Base-by-base conservation (phyloP, 768 basidiomycete species). In the Tulasnella sp. region DNA sequence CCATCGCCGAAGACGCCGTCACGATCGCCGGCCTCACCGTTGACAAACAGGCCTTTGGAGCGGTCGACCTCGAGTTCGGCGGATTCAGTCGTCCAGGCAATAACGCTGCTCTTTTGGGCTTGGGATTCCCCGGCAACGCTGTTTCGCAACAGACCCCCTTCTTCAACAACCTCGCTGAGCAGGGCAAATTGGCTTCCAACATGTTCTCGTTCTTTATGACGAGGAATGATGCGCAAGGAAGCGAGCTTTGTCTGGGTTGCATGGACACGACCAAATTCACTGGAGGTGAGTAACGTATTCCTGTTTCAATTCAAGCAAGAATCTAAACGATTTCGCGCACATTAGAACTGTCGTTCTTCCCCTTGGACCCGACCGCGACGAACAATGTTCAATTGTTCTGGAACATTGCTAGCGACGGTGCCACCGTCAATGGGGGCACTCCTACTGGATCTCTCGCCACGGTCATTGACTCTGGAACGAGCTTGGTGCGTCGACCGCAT, bases 391-490 rank as follows among this genome's bases (percentile, higher is more conserved):
- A 72, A 14, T 15, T 45, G 37, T 72, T 45, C 29, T 72, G 71
- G 71, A 72, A 72, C 19, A 52, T 52, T 22, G 40, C 49, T 14
- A 52, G 40, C 14, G 49, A 52, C 39, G 31, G 71, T 40, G 71
- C 12, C n/a, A 36, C 40, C 11, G 40, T 72, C 42, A 34, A 45
- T 34, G 12, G 49, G 17, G 15, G 49, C 71, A 31, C 29, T 25
- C 40, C 40, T 25, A 72, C 40, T 17, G 37, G 40, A 12, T 31
- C 38, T 1, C 49, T 72, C 12, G 49, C 40, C 29, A 79, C 84
- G 11, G 81, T 86, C 75, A 74, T 86, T 68, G 81, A 82, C 77
- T 77, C 80, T 17, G 77, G 77, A 25, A 77, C 77, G 6, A 77
- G 72, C 42, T 58, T 77, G 64, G 79, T 83, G 36, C 12, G 38